Base-by-base conservation (phyloP, 2,329 filamentous ascomycete genomes). In the Anthostomella pinea region DNA sequence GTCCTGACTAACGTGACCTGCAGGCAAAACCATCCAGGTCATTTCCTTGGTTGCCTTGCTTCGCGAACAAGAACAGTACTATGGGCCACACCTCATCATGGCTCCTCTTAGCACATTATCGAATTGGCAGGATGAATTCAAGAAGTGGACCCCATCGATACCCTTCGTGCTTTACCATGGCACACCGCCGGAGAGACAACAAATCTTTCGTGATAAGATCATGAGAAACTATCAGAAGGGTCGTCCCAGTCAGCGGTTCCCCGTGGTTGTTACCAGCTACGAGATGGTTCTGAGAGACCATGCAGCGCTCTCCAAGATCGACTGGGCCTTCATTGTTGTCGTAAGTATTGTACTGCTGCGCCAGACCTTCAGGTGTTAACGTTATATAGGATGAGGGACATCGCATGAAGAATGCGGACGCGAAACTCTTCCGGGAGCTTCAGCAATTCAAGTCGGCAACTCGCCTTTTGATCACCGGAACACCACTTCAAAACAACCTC, bases 271-370 rank as follows among this genome's bases (percentile, higher is more conserved):
- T 54, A 98, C 93, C 0, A 94, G 85, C 24, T 97, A 97, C 53
- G 93, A 98, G 58, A 96, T 98, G 57, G 90, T 94, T 35, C 83
- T 98, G 65, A 83, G 88, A 52, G 93, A 98, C 57, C 81, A 87
- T 23, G 84, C 88, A 34, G 83, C 83, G 22, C 67, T 98, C 5
- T 81, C 81, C 0, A 83, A 85, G 39, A 91, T 95, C 38, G 84
- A 89, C 22, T 98, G 93, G 93, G 88, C 94, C 35, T 96, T 95
- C 52, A 96, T 98, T 54, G 93, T 98, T 49, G 95, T 98, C 43
- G 83, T 85, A 64, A 58, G 77, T 63, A 6, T 13, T 5, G 3
- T 31, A 4, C 3, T 9, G 13, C 19, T 7, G 6, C 10, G 2
- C 10, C 9, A 6, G 15, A 15, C 2, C 11, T 11, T 8, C 8